phyloP scores from a whole-genome alignment of 208 protist genomes.

The Leishmania guyanensis region DNA sequence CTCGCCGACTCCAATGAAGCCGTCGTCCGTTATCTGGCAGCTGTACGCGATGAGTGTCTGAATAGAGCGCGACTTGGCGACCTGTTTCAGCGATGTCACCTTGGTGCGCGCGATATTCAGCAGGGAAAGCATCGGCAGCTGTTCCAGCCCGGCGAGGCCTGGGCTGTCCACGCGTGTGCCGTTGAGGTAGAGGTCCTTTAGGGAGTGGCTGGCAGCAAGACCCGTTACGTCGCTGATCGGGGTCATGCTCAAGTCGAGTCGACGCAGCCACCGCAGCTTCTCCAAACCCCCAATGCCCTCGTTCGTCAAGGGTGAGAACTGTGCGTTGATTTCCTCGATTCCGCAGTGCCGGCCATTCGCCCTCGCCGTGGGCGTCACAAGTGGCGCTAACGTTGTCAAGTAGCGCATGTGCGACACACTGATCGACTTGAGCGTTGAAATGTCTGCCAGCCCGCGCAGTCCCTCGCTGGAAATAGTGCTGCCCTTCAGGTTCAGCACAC shows the following conservation, averaged over 20 bases:
- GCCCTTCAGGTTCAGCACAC: conserved; percentile 51
- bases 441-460: conserved; percentile 47
- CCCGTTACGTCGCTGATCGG: conserved; percentile 47
- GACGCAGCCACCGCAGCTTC: conserved; percentile 38
- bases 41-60: conserved; percentile 47
- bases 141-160: conserved; percentile 49
- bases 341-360: conserved; percentile 19
- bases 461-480: conserved; percentile 54
- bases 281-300: conserved; percentile 39
- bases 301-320: conserved; percentile 48
- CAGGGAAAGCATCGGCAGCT: conserved; percentile 36
- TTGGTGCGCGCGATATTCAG: conserved; percentile 52
- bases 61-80: conserved; percentile 37
- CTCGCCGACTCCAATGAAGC: conserved; percentile 34
- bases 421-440: conserved; percentile 45
- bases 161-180: conserved; percentile 42
- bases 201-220: conserved; percentile 38
- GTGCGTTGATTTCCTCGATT: conserved; percentile 68
- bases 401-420: conserved; percentile 55
- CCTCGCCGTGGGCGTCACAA: conserved; percentile 42
- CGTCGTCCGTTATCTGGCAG: conserved; percentile 43
- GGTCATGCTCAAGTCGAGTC: conserved; percentile 66
- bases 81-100: conserved; percentile 36
- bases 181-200: conserved; percentile 44
- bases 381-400: conserved; percentile 44